Evolutionary conservation across 441 rosid genomes (phyloP).

Genomic region (Hura crepitans): DNA sequence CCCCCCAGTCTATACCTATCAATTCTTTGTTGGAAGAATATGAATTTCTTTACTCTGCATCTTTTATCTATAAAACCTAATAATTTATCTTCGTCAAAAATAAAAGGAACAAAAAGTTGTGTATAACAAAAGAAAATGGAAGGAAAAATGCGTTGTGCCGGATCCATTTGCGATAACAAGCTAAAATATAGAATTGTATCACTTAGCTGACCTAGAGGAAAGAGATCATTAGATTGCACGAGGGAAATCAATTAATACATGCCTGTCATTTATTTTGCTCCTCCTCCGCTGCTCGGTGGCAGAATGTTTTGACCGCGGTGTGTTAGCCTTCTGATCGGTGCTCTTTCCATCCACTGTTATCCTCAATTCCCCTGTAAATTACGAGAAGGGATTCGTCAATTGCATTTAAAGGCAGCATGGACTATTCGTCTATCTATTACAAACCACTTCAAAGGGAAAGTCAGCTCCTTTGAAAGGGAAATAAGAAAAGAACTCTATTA

Average conservation of each 20-base stretch:
- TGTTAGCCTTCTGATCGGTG: slow-evolving; percentile 67
- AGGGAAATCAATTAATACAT: slow-evolving; percentile 20
- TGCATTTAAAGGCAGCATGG: neutral
- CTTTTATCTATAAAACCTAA: too few relatives aligned
- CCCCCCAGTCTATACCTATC: neutral
- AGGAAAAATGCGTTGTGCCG: too few relatives aligned
- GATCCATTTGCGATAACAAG: too few relatives aligned
- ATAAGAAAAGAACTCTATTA: neutral
- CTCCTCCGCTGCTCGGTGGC: slow-evolving; percentile 95
- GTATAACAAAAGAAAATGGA: neutral
- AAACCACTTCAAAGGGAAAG: neutral
- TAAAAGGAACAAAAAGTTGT: neutral
- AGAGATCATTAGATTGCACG: neutral
- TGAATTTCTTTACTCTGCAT: neutral
- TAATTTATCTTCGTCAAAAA: neutral
- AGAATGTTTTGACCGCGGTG: slow-evolving; percentile 93
- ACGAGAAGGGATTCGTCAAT: neutral
- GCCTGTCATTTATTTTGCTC: slow-evolving; percentile 95
- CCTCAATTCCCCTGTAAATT: slow-evolving; percentile 47
- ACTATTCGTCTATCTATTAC: neutral
- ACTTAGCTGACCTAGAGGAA: too few relatives aligned
- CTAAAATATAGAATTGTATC: too few relatives aligned
- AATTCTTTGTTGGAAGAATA: neutral
- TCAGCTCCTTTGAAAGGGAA: neutral
- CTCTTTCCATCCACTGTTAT: slow-evolving; percentile 61